Evolutionary conservation across 495 filamentous ascomycete species (phyloP).

Genomic region (Penicillium flavigenum): DNA sequence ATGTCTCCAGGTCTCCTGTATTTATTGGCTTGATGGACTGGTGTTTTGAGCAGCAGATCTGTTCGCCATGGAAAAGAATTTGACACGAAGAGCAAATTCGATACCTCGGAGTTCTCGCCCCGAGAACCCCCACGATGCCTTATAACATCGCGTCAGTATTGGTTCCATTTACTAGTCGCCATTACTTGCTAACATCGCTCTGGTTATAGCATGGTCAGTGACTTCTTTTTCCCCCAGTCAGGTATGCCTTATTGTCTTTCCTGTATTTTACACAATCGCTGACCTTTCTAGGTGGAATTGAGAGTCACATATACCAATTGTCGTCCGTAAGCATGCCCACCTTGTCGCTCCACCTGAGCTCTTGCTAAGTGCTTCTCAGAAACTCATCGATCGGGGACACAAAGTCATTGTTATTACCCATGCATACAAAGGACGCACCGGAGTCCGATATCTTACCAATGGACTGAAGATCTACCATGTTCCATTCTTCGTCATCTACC

Average conservation of each 20-base stretch:
- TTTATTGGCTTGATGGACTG: constrained; percentile 8
- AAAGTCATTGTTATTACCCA: constrained; percentile 98
- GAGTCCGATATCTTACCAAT: constrained; percentile 96
- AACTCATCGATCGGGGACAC: constrained; percentile 94
- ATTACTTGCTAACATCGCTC: constrained; percentile 8
- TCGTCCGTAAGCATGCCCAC: constrained; percentile 55
- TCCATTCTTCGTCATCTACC: constrained; percentile 92
- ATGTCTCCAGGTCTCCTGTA: neutral
- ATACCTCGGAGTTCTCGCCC: constrained; percentile 7
- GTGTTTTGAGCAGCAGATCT: constrained; percentile 6
- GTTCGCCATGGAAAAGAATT: constrained; percentile 24
- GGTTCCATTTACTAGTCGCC: neutral
- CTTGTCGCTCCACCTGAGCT: neutral
- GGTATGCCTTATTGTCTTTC: constrained; percentile 42
- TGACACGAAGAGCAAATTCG: constrained; percentile 3
- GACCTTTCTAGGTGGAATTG: constrained; percentile 68
- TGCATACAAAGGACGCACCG: constrained; percentile 86
- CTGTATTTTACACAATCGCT: constrained; percentile 4
- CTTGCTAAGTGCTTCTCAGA: constrained; percentile 42
- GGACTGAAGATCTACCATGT: constrained; percentile 98
- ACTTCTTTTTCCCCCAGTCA: constrained; percentile 98
- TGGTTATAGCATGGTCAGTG: constrained; percentile 81
- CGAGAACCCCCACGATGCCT: constrained; percentile 47
- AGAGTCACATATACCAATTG: constrained; percentile 98
- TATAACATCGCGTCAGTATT: constrained; percentile 71